phyloP scores from a whole-genome alignment of 2,329 filamentous ascomycete genomes.

The Phyllosticta citrichinensis region DNA sequence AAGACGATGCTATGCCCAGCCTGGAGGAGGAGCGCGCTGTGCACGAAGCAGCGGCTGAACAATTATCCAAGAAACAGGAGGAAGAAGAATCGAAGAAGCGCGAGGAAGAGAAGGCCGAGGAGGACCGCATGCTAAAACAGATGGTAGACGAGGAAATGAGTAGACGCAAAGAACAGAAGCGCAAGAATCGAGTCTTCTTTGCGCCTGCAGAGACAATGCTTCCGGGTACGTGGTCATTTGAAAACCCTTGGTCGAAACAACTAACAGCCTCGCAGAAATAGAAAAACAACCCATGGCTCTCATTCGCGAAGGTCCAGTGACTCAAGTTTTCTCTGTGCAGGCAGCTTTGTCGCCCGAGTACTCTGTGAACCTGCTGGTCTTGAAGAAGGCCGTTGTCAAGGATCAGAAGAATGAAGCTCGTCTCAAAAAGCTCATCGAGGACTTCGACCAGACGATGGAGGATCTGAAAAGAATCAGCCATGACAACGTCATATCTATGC shows the following conservation, averaged over 20 bases:
- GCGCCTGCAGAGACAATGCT: not conserved
- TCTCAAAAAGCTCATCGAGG: slow-evolving; percentile 67
- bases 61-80: slow-evolving; percentile 41
- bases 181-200: slow-evolving; percentile 40
- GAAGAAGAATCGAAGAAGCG: slow-evolving; percentile 30
- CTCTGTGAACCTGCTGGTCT: slow-evolving; percentile 50
- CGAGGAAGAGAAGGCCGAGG: slow-evolving; percentile 47
- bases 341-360: slow-evolving; percentile 50
- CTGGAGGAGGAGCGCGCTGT: slow-evolving; percentile 80
- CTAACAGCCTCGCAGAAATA: slow-evolving; percentile 59
- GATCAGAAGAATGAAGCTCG: slow-evolving; percentile 52
- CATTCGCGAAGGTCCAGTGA: slow-evolving; percentile 44
- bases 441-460: slow-evolving; percentile 67
- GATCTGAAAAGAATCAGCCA: slow-evolving; percentile 65
- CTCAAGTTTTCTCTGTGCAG: slow-evolving; percentile 61
- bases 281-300: slow-evolving; percentile 29
- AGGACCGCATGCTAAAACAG: slow-evolving; percentile 59
- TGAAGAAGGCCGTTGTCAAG: slow-evolving; percentile 40
- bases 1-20: slow-evolving; percentile 68
- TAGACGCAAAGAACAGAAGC: slow-evolving; percentile 56
- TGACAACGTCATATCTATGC: slow-evolving; percentile 64
- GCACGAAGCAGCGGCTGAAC: slow-evolving; percentile 63
- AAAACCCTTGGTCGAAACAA: slow-evolving; percentile 56
- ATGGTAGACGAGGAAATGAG: slow-evolving; percentile 65
- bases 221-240: not conserved